Base-by-base conservation (phyloP, 2,329 filamentous ascomycete species). In the Simplicillium sp. region DNA sequence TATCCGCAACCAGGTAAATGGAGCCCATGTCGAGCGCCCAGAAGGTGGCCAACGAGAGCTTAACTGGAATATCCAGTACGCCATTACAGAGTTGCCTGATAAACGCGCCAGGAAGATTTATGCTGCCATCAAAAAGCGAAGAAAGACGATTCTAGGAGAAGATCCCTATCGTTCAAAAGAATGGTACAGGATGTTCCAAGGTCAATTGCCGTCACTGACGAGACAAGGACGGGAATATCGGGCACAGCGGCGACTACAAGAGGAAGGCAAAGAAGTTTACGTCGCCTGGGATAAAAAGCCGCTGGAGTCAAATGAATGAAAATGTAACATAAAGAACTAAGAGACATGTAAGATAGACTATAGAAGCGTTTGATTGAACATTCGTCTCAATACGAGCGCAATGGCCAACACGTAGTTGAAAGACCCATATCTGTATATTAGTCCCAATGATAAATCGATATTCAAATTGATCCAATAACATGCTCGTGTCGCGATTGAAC, bases 1-100 rank as follows among this genome's bases (percentile, higher is more conserved):
- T 0, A 66, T 87, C 38, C 77, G 77, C 48, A 92, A 85, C 65
- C 76, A 74, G 47, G 73, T 94, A 40, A 82, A 92, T 53, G 80
- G 75, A 14, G 40, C 65, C 11, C 72, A 74, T 40, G 75, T 87
- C 1, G 54, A 65, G 0, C 79, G 87, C 3, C 84, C 87, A 0
- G 48, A 61, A 2, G 50, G 67, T 0, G 12, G 56, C 82, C 36
- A 58, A 39, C 0, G 28, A 51, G 12, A 15, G 9, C 6, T 58
- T 55, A 43, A 78, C 48, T 96, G 89, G 89, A 58, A 64, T 1
- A 66, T 96, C n/a, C 78, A 92, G 50, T 96, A 94, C 60, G 71
- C 80, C 29, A 63, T 96, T 37, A 71, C 73, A 36, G 83, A 89
- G 48, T 65, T 88, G 2, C 39, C 60, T 0, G 47, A 50, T 3